phyloP scores from a whole-genome alignment of 495 filamentous ascomycete species.

The Aspergillus panamensis region DNA sequence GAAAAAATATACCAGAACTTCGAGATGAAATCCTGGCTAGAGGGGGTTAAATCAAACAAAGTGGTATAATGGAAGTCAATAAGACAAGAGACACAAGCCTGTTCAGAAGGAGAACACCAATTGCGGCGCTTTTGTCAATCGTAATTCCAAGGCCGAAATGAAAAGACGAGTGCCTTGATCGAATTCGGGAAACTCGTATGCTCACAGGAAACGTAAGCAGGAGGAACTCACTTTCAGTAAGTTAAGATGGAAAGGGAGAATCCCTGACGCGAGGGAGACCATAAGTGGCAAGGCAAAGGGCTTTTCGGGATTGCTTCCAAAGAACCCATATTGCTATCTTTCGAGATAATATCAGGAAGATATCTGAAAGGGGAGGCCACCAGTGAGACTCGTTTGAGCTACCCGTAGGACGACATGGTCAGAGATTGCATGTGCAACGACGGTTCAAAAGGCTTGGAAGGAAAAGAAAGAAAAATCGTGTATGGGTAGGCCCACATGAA shows the following conservation, averaged over 20 bases:
- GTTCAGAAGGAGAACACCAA: slow-evolving; percentile 11
- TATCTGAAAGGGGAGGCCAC: too few relatives aligned
- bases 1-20: slow-evolving; percentile 8
- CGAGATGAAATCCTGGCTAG: slow-evolving; percentile 6
- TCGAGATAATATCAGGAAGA: neutral
- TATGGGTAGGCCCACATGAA: neutral
- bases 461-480: neutral
- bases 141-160: slow-evolving; percentile 6
- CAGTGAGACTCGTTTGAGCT: too few relatives aligned
- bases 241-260: too few relatives aligned
- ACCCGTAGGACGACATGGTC: too few relatives aligned
- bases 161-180: slow-evolving; percentile 1
- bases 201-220: neutral
- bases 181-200: slow-evolving; percentile 7
- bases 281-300: too few relatives aligned
- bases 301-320: too few relatives aligned
- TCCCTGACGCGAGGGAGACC: too few relatives aligned
- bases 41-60: slow-evolving; percentile 13
- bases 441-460: neutral
- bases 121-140: slow-evolving; percentile 9
- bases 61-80: slow-evolving; percentile 25
- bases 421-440: neutral
- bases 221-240: neutral
- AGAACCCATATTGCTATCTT: too few relatives aligned
- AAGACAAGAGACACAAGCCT: neutral